Evolutionary conservation across 2,329 filamentous ascomycete genomes (phyloP).

Genomic region (Chaetomiaceae sp.): DNA sequence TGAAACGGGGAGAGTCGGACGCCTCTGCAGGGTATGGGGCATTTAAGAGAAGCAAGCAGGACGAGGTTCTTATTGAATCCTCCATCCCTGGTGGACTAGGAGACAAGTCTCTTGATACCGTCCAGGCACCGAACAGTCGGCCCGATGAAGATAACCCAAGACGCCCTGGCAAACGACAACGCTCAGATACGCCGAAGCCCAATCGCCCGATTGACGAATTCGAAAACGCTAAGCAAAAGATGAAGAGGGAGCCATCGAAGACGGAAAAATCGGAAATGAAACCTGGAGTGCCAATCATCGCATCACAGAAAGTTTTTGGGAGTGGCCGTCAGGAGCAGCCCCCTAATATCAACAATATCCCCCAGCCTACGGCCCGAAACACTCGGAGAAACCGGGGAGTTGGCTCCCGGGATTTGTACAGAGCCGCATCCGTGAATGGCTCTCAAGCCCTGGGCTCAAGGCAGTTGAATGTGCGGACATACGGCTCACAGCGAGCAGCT

Average conservation of each 20-base stretch:
- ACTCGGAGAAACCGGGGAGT: background rate
- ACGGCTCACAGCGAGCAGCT: conserved; percentile 10
- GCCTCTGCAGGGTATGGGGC: background rate
- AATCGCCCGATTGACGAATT: background rate
- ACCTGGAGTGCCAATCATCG: background rate
- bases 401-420: background rate
- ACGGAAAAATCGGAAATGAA: background rate
- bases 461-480: conserved; percentile 11
- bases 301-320: background rate
- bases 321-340: background rate
- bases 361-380: background rate
- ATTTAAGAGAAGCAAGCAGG: background rate
- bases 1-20: background rate
- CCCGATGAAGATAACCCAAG: background rate
- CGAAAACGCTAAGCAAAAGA: background rate
- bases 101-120: background rate
- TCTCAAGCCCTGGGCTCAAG: background rate
- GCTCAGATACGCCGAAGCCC: background rate
- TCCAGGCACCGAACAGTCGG: background rate
- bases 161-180: conserved; percentile 1
- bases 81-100: no score
- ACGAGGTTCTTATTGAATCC: background rate
- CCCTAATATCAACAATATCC: background rate
- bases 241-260: background rate
- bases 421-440: background rate